phyloP scores from a whole-genome alignment of 208 protist species.

The Crithidia expoeki region DNA sequence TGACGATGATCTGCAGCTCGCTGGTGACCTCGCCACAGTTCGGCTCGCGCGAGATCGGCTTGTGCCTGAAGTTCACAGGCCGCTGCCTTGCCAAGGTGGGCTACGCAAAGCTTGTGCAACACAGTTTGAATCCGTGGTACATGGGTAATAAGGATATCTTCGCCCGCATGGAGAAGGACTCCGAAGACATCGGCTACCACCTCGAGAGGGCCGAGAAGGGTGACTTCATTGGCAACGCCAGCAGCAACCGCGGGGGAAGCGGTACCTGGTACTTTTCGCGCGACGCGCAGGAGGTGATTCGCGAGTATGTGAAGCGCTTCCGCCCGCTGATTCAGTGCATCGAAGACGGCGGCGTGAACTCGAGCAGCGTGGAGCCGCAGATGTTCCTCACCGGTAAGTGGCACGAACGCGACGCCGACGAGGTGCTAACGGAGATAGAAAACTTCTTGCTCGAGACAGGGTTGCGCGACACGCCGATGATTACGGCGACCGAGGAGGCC shows the following conservation, averaged over 20 bases:
- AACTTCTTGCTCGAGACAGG: slow-evolving; percentile 57
- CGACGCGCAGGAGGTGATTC: slow-evolving; percentile 63
- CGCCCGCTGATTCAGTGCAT: slow-evolving; percentile 71
- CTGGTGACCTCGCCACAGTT: slow-evolving; percentile 75
- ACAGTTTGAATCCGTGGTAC: slow-evolving; percentile 80
- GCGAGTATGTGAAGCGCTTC: slow-evolving; percentile 68
- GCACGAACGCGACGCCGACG: slow-evolving; percentile 56
- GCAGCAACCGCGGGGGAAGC: slow-evolving; percentile 47
- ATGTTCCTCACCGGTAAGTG: slow-evolving; percentile 78
- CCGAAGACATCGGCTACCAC: slow-evolving; percentile 65
- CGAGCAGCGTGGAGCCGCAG: slow-evolving; percentile 66
- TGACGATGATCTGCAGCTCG: slow-evolving; percentile 76
- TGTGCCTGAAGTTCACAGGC: slow-evolving; percentile 79
- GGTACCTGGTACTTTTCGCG: slow-evolving; percentile 86
- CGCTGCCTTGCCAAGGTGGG: slow-evolving; percentile 76
- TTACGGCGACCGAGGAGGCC: slow-evolving; percentile 74
- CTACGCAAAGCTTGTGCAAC: slow-evolving; percentile 77
- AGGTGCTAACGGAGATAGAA: slow-evolving; percentile 79
- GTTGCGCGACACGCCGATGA: slow-evolving; percentile 70
- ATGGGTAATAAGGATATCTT: slow-evolving; percentile 72
- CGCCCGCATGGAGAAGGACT: slow-evolving; percentile 68
- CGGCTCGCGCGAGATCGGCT: slow-evolving; percentile 84
- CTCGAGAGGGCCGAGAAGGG: slow-evolving; percentile 66
- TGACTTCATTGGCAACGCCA: slow-evolving; percentile 59
- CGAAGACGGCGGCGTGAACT: slow-evolving; percentile 54